These are phyloP conservation scores for Warburgia ugandensis DNA, from an alignment of 164 flowering plant genomes.

Conservation along the genomic window DNA sequence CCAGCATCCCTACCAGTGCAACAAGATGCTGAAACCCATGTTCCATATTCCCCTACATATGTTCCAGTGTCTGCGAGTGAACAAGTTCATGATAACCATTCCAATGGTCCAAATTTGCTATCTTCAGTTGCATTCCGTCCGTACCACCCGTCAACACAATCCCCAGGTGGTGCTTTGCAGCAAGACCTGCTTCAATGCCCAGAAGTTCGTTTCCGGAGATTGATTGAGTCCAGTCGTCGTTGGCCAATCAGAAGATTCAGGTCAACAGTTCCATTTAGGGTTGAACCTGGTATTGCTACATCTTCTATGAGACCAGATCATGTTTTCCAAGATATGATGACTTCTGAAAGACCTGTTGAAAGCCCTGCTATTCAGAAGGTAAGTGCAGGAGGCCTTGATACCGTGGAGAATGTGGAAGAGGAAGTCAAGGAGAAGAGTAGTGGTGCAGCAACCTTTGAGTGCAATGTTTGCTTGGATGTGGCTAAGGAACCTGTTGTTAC, in stretches of 20 bases:
- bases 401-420: constrained; percentile 11
- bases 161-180: constrained; percentile 2
- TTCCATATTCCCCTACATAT: constrained; percentile 13
- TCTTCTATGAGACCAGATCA: constrained; percentile 5
- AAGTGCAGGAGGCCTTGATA: constrained; percentile 1
- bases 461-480: constrained; percentile 32
- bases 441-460: constrained; percentile 21
- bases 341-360: constrained; percentile 11
- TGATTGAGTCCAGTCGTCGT: constrained; percentile 17
- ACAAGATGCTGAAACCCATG: constrained; percentile 5
- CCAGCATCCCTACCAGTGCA: not conserved
- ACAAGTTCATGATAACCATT: constrained; percentile 1
- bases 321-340: constrained; percentile 6
- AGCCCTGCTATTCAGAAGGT: constrained; percentile 9
- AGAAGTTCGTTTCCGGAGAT: constrained; percentile 15
- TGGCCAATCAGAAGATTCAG: constrained; percentile 17
- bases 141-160: not conserved
- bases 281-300: constrained; percentile 9
- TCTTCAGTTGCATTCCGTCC: constrained; percentile 1
- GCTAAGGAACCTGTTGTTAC: constrained; percentile 35
- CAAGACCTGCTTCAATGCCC: constrained; percentile 11
- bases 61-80: not conserved
- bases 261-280: constrained; percentile 11
- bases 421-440: constrained; percentile 12
- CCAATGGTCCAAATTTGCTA: not conserved